Evolutionary conservation across 768 basidiomycete species (phyloP), one percentile per base, ranked within the genome.

Genomic region (Boletus pseudo-olivaceus): DNA sequence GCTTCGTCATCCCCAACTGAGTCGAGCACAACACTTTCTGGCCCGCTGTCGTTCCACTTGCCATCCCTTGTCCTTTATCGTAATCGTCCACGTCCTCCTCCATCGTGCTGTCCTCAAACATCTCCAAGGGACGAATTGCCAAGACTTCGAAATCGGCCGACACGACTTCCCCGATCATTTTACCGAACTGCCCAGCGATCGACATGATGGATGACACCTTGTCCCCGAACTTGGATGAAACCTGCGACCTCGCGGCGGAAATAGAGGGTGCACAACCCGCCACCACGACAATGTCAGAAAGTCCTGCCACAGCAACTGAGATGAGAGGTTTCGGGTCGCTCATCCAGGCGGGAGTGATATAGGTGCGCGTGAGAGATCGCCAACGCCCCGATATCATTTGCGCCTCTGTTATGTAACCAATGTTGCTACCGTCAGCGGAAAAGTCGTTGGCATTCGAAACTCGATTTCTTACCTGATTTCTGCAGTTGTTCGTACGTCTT

Each of bases 91-190:
- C 11, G 17, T 49, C 57, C 23, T 56, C 40, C 26, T 59, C 58
- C 58, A 60, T 60, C 23, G 33, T 55, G 7, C 9, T 35, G 23
- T 45, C 52, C 11, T 50, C 57, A 8, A 59, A 60, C 8, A 1
- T 10, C 39, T 48, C n/a, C 2, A 3, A 8, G 11, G 59, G 37
- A 1, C 12, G 14, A 32, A 40, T n/a, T 9, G 32, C 45, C 1
- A 55, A n/a, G 2, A 59, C 53, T n/a, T 20, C 19, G 19, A 59
- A 60, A 37, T 60, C 59, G 5, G 34, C 49, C n/a, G 57, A 54
- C 4, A 48, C 33, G 1, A 44, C 49, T 7, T 55, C 50, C 33
- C 49, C 49, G 15, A 60, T 49, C 41, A 55, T 55, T 20, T 46
- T 55, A 4, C 57, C 42, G 14, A 60, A 38, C 34, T 45, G 20